phyloP scores from a whole-genome alignment of 148 eudicot species.

The Dianthus caryophyllus region DNA sequence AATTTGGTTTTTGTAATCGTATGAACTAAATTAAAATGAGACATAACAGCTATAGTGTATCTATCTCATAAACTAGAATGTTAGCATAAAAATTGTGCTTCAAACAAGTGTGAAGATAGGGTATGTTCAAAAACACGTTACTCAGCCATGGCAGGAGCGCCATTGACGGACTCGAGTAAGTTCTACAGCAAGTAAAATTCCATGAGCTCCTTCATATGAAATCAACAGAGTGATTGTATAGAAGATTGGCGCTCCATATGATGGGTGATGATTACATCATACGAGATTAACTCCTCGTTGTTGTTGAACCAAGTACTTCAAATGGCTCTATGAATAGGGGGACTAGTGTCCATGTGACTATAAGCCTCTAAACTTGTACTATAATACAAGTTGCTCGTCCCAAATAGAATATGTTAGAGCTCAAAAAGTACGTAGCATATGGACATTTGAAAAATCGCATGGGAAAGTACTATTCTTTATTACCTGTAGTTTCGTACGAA shows the following conservation, averaged over 20 bases:
- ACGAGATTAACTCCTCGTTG: no score
- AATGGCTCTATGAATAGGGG: slow-evolving; percentile 12
- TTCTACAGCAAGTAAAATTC: no score
- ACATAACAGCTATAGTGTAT: no score
- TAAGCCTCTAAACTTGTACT: slow-evolving; percentile 16
- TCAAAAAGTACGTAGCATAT: slow-evolving; percentile 11
- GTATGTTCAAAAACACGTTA: no score
- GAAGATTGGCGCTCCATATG: neutral
- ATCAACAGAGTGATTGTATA: neutral
- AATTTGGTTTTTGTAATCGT: no score
- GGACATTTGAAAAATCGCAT: neutral
- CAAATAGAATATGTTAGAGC: slow-evolving; percentile 17
- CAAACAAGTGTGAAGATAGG: no score
- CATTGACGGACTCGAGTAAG: neutral
- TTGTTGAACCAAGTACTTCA: neutral
- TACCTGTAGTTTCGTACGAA: slow-evolving; percentile 8
- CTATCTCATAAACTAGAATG: no score
- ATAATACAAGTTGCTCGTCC: slow-evolving; percentile 21
- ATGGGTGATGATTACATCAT: neutral
- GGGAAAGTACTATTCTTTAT: slow-evolving; percentile 1
- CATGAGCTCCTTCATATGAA: no score
- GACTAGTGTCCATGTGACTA: slow-evolving; percentile 4
- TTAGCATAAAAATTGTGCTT: no score
- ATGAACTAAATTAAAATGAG: no score
- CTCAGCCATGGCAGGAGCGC: neutral